Evolutionary conservation across 768 basidiomycete species (phyloP).

Genomic region (Mycena chlorophos): DNA sequence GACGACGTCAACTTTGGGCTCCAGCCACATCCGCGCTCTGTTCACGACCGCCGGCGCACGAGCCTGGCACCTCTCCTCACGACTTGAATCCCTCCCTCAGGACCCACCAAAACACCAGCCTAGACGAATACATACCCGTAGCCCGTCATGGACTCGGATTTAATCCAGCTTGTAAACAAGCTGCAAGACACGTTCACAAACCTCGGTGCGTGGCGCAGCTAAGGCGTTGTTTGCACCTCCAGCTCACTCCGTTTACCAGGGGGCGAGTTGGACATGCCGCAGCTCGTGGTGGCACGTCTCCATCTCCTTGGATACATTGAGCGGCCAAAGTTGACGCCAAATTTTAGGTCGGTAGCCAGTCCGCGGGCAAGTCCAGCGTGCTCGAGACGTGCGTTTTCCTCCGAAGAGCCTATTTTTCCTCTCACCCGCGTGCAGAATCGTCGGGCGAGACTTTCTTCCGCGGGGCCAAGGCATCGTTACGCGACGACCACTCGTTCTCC

Average conservation of each 20-base stretch:
- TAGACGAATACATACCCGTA: no score
- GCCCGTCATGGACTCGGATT: conserved; percentile 81
- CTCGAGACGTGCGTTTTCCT: conserved; percentile 79
- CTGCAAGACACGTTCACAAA: conserved; percentile 92
- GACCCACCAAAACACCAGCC: no score
- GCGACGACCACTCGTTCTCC: conserved; percentile 90
- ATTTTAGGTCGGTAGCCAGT: conserved; percentile 89
- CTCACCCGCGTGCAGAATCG: conserved; percentile 64
- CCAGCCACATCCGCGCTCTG: no score
- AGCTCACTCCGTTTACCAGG: conserved; percentile 48
- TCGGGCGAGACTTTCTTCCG: conserved; percentile 89
- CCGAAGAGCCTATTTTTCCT: conserved; percentile 5
- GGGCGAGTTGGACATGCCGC: conserved; percentile 91
- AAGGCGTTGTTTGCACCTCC: conserved; percentile 12
- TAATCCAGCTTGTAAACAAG: conserved; percentile 93
- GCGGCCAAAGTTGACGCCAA: not conserved
- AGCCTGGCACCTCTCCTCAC: no score
- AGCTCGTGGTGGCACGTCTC: conserved; percentile 80
- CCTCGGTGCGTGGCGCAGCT: conserved; percentile 71
- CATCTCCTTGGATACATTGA: not conserved
- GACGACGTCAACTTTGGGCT: conserved; percentile 19
- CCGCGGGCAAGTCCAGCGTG: conserved; percentile 93
- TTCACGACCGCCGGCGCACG: no score
- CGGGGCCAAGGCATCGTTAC: conserved; percentile 95
- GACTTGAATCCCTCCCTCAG: no score